Base-by-base conservation (phyloP, 768 basidiomycete genomes). In the Rubroboletus satanas region DNA sequence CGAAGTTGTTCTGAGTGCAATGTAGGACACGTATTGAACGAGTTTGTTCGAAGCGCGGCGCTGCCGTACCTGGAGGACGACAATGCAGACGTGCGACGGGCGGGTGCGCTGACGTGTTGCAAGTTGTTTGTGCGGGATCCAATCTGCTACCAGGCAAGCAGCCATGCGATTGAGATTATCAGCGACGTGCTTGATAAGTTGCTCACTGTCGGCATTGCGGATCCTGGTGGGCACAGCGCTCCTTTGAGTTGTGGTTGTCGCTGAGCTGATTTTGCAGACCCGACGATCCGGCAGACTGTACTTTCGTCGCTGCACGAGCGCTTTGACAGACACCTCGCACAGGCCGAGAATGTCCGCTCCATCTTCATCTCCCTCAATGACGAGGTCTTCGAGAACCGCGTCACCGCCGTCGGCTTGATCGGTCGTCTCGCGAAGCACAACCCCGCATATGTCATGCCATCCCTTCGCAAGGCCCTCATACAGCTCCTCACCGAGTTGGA, bases 401-500 rank as follows among this genome's bases (percentile, higher is more conserved):
- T 93, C 28, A 84, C 87, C n/a, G 95, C 95, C 3, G 91, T 98
- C 49, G 74, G 75, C 21, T 79, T 98, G 58, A 98, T 99, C 55
- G 97, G 97, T 1, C 85, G 97, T 28, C 81, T 99, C 26, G 92
- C 95, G 4, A 84, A 85, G 62, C 91, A 96, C 71, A 99, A 99
- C 65, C 97, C 97, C 0, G 97, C 97, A 15, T 97, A 98, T 75
- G 94, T 99, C 18, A 98, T 99, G 89, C 96, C 97, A 9, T 93
- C 93, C 4, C 77, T 99, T 23, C 83, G 97, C 45, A 98, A 98
- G 71, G 87, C 94, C 1, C 77, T 99, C 55, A 97, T 98, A 52
- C 96, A 98, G 67, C 81, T 99, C 7, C 77, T 99, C 54, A 98
- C 97, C 0, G 97, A 98, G 73, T 75, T 99, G 36, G 95, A 98